These are phyloP conservation scores for Gymnopilus junonius DNA, from an alignment of 768 basidiomycete genomes.

Conservation along the genomic window DNA sequence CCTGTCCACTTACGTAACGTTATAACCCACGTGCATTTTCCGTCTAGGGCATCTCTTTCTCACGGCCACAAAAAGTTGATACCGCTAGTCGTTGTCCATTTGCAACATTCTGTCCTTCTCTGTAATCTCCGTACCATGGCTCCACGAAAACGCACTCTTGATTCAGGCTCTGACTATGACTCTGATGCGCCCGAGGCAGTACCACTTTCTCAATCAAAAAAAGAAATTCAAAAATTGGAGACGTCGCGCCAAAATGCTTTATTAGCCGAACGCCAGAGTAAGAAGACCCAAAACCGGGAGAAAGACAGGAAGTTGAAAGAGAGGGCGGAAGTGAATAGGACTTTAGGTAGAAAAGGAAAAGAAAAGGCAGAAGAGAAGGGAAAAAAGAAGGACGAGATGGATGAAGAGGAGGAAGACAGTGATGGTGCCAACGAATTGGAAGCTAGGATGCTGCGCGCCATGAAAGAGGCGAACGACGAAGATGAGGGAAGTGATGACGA, in stretches of 20 bases:
- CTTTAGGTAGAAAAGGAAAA: slow-evolving; percentile 7
- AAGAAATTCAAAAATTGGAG: slow-evolving; percentile 38
- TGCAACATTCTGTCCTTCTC: neutral
- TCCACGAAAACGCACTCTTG: slow-evolving; percentile 5
- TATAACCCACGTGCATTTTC: too few relatives aligned
- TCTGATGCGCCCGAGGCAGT: slow-evolving; percentile 54
- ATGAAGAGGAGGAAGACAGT: slow-evolving; percentile 16
- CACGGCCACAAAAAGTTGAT: neutral
- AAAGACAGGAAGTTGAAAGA: slow-evolving; percentile 55
- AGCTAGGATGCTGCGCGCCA: slow-evolving; percentile 44
- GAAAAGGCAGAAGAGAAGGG: slow-evolving; percentile 1
- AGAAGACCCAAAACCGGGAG: slow-evolving; percentile 49
- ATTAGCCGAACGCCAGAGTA: slow-evolving; percentile 41
- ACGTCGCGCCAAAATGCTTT: slow-evolving; percentile 41
- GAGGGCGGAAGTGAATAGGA: slow-evolving; percentile 36
- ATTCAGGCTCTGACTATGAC: slow-evolving; percentile 24
- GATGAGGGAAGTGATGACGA: slow-evolving; percentile 19
- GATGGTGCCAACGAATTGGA: slow-evolving; percentile 21
- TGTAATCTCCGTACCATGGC: slow-evolving; percentile 14
- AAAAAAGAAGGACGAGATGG: slow-evolving; percentile 14
- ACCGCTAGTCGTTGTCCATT: neutral
- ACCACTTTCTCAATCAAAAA: slow-evolving; percentile 50
- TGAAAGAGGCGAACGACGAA: slow-evolving; percentile 43
- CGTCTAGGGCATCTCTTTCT: too few relatives aligned
- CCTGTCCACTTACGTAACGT: too few relatives aligned